Evolutionary conservation across 2,329 filamentous ascomycete species (phyloP), one percentile per base, ranked within the genome.

Genomic region (Bimuria novae-zelandiae): DNA sequence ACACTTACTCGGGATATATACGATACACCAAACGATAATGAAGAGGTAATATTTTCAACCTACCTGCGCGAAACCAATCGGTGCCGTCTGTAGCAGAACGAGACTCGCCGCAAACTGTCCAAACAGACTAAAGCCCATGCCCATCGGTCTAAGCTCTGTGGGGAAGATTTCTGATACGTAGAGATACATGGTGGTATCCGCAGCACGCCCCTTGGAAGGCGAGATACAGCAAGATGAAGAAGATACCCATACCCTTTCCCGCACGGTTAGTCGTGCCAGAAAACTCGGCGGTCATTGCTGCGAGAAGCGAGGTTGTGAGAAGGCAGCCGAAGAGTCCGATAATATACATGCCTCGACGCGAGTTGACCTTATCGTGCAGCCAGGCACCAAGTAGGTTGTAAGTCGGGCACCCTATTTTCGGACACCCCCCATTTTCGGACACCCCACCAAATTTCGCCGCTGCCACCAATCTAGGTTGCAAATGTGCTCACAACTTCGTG

Each of bases 71-170:
- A 64, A 64, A 4, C 55, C 61, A 27, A 57, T 55, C 3, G 61
- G 57, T 10, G 59, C 61, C 14, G 55, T 80, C 58, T 82, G 76
- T 0, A 82, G 68, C 0, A 81, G 71, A 19, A 82, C 77, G 1
- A 82, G 45, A 17, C 54, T 55, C 4, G 59, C 47, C 14, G 54
- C 54, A 17, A 64, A 62, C 14, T 62, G 57, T 3, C 79, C 79
- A 47, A 82, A 81, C 1, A 82, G 56, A 0, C 77, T 79, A 63
- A 81, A 79, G 0, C 77, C 79, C 71, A 81, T 80, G 7, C 79
- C 80, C 27, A 80, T 82, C 0, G 79, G 75, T 2, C 80, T 74
- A 23, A 82, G 79, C 47, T 81, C 77, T 0, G 49, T 55, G 4
- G 53, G 50, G 25, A 60, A 60, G 29, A 60, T 57, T 33, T 57